Evolutionary conservation across 306 rosid genomes (phyloP), one percentile per base, ranked within the genome.

Genomic region (Begonia fuchsioides): DNA sequence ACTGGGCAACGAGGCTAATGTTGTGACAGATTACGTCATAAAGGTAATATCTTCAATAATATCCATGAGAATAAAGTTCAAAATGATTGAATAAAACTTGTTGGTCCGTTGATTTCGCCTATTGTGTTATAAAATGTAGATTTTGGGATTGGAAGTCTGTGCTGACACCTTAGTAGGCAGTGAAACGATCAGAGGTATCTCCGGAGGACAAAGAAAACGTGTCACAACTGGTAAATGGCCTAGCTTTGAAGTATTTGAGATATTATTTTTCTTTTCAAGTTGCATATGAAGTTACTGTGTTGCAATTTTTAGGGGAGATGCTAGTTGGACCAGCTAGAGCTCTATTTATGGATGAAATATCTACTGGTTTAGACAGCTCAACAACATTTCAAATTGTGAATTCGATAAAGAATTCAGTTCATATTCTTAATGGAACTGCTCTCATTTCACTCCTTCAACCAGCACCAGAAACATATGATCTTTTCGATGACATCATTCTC

Each of bases 191-290:
- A 69, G 76, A 17, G 80, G 76, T 1, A 74, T 74, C 48, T 74
- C 80, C 1, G 76, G 80, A 17, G 80, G 80, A 51, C 76, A 74
- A 69, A 69, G 50, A 38, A 74, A 69, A 60, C 69, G 76, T 45
- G 76, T 74, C 9, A 74, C 80, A 47, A 65, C 72, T 18, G 80
- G 80, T 74, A 69, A 40, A 63, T 12, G 38, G 50, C 43, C 3
- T 11, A 11, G 11, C n/a, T 9, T 19, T 10, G 0, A 17, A 6
- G 32, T 20, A 38, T 15, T 41, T 41, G 12, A 38, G 12, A 6
- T n/a, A 8, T n/a, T 15, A 32, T 32, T 51, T n/a, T n/a, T n/a
- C 10, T 50, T 26, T 6, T 3, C 4, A 9, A 14, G 15, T 51
- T 9, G 32, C 39, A 49, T 19, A 8, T 50, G 12, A 8, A 11